Percentiles rank a stretch among this genome's conserved stretches.
These are phyloP conservation scores for Arabidopsis thaliana DNA, from an alignment of 345 rosid species.

Conservation along the genomic window TAIR10.1 NC_003074.8:18447001-18447500, in stretches of 20 bases:
- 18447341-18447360: slow-evolving; percentile 67
- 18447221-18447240: slow-evolving; percentile 73
- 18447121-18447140: slow-evolving; percentile 77
- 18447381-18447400: slow-evolving; percentile 79
- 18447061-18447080: slow-evolving; percentile 92
- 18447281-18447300: slow-evolving; percentile 76
- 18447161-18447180: slow-evolving; percentile 72
- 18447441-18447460: slow-evolving; percentile 81
- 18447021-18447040: slow-evolving; percentile 73
- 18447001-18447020: slow-evolving; percentile 89
- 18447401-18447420: slow-evolving; percentile 72
- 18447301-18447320: slow-evolving; percentile 85
- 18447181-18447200: slow-evolving; percentile 88
- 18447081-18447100: slow-evolving; percentile 86
- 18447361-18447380: slow-evolving; percentile 70
- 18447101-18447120: slow-evolving; percentile 91
- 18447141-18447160: slow-evolving; percentile 69
- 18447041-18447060: slow-evolving; percentile 83
- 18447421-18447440: slow-evolving; percentile 70
- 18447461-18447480: slow-evolving; percentile 59
- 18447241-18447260: slow-evolving; percentile 76
- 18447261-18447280: slow-evolving; percentile 76
- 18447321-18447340: slow-evolving; percentile 89
- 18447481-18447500: slow-evolving; percentile 54
- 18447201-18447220: slow-evolving; percentile 94